These are phyloP conservation scores for Candida ipomoeae DNA, from an alignment of 805 yeast genomes.

Conservation along the genomic window DNA sequence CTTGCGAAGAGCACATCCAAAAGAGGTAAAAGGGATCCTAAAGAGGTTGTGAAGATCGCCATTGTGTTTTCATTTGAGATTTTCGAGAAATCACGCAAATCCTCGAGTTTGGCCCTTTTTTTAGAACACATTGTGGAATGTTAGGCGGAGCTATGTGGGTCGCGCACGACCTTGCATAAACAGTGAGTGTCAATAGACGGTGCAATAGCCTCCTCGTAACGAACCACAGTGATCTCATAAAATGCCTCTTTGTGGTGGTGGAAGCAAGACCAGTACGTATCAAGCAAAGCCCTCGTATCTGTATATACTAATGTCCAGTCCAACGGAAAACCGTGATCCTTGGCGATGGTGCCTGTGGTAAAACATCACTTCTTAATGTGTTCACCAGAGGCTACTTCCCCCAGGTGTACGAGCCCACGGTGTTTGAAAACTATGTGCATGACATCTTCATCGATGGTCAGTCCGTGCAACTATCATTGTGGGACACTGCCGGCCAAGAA, in stretches of 20 bases:
- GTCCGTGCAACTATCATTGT: constrained; percentile 83
- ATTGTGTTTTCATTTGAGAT: too few species aligned
- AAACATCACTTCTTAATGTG: constrained; percentile 89
- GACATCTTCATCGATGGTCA: constrained; percentile 94
- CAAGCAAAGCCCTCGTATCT: not conserved
- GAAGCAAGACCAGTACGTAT: constrained; percentile 39
- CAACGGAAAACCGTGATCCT: constrained; percentile 90
- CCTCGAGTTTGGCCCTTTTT: too few species aligned
- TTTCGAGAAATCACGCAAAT: too few species aligned
- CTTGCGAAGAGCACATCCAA: not conserved
- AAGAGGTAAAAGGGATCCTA: not conserved
- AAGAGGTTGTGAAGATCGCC: not conserved
- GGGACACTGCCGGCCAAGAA: constrained; percentile 99
- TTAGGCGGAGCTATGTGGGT: not conserved
- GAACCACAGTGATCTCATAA: not conserved
- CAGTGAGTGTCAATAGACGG: not conserved
- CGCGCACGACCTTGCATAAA: constrained; percentile 5
- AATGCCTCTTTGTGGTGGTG: constrained; percentile 44
- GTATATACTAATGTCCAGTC: constrained; percentile 34
- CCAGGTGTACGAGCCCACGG: constrained; percentile 97
- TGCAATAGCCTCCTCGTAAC: not conserved
- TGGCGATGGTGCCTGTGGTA: constrained; percentile 99
- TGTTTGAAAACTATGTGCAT: constrained; percentile 94
- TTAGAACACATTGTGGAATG: not conserved
- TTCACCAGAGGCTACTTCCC: constrained; percentile 98